A percentile compares a stretch with the other conserved stretches of the same genome.
Evolutionary conservation across 345 rosid species (phyloP).

Genomic region (Carallia brachiata): DNA sequence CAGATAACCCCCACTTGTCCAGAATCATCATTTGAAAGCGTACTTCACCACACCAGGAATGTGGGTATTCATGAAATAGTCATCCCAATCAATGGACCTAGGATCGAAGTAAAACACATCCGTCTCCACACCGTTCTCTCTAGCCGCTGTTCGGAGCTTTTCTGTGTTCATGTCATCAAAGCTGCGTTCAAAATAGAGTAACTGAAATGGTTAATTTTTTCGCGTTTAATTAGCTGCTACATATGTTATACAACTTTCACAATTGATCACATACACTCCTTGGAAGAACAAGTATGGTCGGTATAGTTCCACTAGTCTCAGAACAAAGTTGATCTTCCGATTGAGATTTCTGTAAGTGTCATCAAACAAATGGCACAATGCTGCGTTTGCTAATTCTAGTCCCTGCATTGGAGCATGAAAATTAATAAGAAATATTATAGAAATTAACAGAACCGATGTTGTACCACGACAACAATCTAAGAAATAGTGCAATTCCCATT

Average conservation of each 20-base stretch:
- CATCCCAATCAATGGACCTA: conserved; percentile 55
- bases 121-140: conserved; percentile 31
- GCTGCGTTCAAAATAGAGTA: conserved; percentile 26
- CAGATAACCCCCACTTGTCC: no score
- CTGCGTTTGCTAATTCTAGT: conserved; percentile 45
- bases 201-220: not conserved
- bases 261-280: conserved; percentile 53
- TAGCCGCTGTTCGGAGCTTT: conserved; percentile 33
- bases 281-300: conserved; percentile 73
- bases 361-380: conserved; percentile 43
- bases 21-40: conserved; percentile 35
- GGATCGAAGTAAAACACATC: conserved; percentile 55
- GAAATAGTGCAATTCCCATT: no score
- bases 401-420: conserved; percentile 27
- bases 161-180: conserved; percentile 65
- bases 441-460: no score
- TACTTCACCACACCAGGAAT: conserved; percentile 59
- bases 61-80: conserved; percentile 53
- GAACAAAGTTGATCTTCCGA: conserved; percentile 52
- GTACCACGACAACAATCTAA: no score
- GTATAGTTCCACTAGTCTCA: conserved; percentile 71
- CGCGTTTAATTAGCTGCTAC: not conserved
- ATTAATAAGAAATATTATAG: not conserved
- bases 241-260: not conserved
- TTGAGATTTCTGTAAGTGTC: conserved; percentile 38